Evolutionary conservation across 1,139 yeast genomes (phyloP), one percentile per base, ranked within the genome.

Genomic region (Keqinozyma sinolaborantium): DNA sequence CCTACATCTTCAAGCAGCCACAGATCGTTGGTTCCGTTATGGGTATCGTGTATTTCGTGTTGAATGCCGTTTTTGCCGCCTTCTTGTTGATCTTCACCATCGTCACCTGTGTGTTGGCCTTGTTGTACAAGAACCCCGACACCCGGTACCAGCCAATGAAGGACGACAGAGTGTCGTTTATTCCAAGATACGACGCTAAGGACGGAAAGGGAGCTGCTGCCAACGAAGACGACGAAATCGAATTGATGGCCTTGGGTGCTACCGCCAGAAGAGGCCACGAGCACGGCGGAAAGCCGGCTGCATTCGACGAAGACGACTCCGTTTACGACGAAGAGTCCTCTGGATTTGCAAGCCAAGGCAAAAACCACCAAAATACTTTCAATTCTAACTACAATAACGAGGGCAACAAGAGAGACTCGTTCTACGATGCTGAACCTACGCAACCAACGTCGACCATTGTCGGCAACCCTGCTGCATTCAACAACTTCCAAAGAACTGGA

Each of bases 121-220:
- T 90, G 46, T 50, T 90, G 23, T 83, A 86, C 58, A 87, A 83
- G 67, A 88, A 92, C 57, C 98, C 98, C 35, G 98, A 92, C 60
- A 80, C 94, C 11, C 75, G 96, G 47, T 92, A 92, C 64, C 94
- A 88, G 67, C 97, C 97, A 45, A 86, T 92, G 87, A 83, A 84
- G 48, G 98, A 92, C 56, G 98, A 92, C 53, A 79, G 98, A 58
- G 94, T 86, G 34, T 85, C 96, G 14, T 92, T 92, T 59, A 75
- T 79, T 47, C 80, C 79, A 20, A 70, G 79, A 42, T 62, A 67
- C 43, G 83, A 80, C 42, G 67, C 71, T 44, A 65, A 68, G 20
- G 63, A 58, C 20, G 49, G 37, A 3, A 60, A 53, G 41, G 47
- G 59, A 33, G 60, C 58, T 27, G 33, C 30, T 14, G 38, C 35